Conservation (phyloP, 2,329 filamentous ascomycete species). For the Dothistroma pini region DNA sequence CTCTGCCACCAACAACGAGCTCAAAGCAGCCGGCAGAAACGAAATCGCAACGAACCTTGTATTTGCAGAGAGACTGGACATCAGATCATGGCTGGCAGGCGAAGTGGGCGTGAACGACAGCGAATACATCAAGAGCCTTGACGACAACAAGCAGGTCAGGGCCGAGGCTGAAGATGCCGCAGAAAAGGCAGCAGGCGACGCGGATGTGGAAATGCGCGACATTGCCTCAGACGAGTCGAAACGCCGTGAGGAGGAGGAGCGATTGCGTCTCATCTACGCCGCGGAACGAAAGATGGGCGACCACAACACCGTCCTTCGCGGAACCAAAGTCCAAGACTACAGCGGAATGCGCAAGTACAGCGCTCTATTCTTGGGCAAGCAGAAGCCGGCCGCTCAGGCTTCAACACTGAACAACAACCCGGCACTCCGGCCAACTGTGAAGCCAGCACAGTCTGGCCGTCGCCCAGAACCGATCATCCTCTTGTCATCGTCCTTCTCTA, state of each 20-base stretch:
- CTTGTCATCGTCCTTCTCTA: slow-evolving; percentile 91
- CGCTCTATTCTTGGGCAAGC: slow-evolving; percentile 31
- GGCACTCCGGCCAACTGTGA: slow-evolving; percentile 34
- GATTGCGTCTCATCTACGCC: slow-evolving; percentile 83
- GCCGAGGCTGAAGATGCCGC: slow-evolving; percentile 52
- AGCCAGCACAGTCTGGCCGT: slow-evolving; percentile 40
- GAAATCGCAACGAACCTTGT: slow-evolving; percentile 80
- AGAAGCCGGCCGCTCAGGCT: slow-evolving; percentile 53
- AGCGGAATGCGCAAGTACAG: slow-evolving; percentile 74
- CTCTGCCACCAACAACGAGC: slow-evolving; percentile 73
- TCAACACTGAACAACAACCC: slow-evolving; percentile 42
- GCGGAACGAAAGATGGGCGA: slow-evolving; percentile 90
- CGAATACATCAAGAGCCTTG: slow-evolving; percentile 85
- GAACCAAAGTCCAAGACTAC: slow-evolving; percentile 88
- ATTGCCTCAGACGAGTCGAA: slow-evolving; percentile 37
- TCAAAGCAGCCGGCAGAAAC: slow-evolving; percentile 51
- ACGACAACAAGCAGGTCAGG: slow-evolving; percentile 55
- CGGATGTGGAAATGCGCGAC: slow-evolving; percentile 40
- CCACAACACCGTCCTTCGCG: slow-evolving; percentile 80
- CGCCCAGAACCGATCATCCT: slow-evolving; percentile 84
- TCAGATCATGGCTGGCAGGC: slow-evolving; percentile 91
- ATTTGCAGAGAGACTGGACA: slow-evolving; percentile 85
- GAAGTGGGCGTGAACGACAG: slow-evolving; percentile 76
- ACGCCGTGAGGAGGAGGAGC: slow-evolving; percentile 70
- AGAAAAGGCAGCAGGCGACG: slow-evolving; percentile 36